phyloP scores from a whole-genome alignment of 345 rosid genomes.

The Salix purpurea region DNA sequence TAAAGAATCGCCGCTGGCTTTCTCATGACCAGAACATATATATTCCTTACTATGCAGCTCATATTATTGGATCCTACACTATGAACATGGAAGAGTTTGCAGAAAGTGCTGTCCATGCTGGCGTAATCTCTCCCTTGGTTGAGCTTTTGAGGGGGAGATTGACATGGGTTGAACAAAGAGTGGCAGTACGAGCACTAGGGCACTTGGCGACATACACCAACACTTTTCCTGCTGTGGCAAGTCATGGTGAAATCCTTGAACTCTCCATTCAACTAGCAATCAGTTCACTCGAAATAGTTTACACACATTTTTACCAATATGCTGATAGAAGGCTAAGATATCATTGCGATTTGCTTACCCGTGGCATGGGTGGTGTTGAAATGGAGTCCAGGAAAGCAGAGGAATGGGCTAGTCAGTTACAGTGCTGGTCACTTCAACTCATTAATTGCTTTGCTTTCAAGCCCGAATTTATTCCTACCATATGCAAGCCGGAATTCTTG shows the following conservation, averaged over 20 bases:
- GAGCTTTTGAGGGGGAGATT: conserved; percentile 93
- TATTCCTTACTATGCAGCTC: conserved; percentile 98
- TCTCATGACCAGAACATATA: conserved; percentile 95
- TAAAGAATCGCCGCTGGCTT: conserved; percentile 91
- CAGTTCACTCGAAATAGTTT: conserved; percentile 94
- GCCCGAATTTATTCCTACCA: conserved; percentile 85
- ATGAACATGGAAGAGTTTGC: conserved; percentile 99
- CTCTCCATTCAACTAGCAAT: conserved; percentile 83
- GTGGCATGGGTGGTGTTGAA: conserved; percentile 99
- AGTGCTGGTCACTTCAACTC: conserved; percentile 99
- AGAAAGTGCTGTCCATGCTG: conserved; percentile 74
- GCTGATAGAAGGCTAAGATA: conserved; percentile 77
- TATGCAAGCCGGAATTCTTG: conserved; percentile 91
- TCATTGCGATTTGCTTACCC: conserved; percentile 93
- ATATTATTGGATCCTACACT: conserved; percentile 95
- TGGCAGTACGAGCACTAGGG: conserved; percentile 91
- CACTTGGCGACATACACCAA: conserved; percentile 91
- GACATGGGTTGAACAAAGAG: conserved; percentile 99
- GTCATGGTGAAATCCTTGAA: conserved; percentile 83
- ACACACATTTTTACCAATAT: conserved; percentile 88
- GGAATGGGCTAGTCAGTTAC: conserved; percentile 99
- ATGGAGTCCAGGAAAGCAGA: conserved; percentile 99
- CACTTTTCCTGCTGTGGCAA: conserved; percentile 74
- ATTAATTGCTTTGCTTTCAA: conserved; percentile 99
- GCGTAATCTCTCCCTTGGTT: conserved; percentile 78